Conservation (phyloP, 768 basidiomycete genomes). For the Boletus rubroflammeus region DNA sequence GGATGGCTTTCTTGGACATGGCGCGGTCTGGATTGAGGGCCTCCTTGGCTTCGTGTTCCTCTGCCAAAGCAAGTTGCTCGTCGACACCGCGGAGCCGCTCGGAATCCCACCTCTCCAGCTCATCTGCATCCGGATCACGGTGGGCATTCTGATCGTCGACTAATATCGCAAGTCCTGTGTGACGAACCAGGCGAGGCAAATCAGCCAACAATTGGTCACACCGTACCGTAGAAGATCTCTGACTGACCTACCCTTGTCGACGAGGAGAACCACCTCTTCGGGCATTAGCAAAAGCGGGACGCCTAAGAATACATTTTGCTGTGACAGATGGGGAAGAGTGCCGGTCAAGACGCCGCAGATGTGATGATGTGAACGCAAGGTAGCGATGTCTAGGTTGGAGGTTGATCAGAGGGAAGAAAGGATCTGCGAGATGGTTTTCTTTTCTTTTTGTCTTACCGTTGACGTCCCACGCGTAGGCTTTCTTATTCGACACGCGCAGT, state of each 20-base stretch:
- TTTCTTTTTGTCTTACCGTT: conserved; percentile 48
- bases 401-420: not conserved
- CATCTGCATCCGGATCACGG: conserved; percentile 41
- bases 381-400: conserved; percentile 64
- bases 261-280: conserved; percentile 87
- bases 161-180: conserved; percentile 75
- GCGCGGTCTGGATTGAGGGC: conserved; percentile 36
- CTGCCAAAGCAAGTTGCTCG: conserved; percentile 47
- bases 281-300: conserved; percentile 85
- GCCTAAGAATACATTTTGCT: conserved; percentile 96
- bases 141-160: conserved; percentile 68
- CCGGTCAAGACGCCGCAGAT: conserved; percentile 86
- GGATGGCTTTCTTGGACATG: conserved; percentile 59
- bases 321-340: conserved; percentile 90
- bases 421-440: not conserved
- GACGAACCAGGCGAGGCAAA: not conserved
- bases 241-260: conserved; percentile 67
- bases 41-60: conserved; percentile 48
- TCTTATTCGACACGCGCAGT: conserved; percentile 73
- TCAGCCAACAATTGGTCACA: not conserved
- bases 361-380: conserved; percentile 72
- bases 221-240: no score
- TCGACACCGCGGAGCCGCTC: conserved; percentile 44
- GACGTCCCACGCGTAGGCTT: conserved; percentile 86
- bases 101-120: conserved; percentile 52